phyloP scores from a whole-genome alignment of 2,329 filamentous ascomycete genomes.

The Alternaria hordeiaustralica region DNA sequence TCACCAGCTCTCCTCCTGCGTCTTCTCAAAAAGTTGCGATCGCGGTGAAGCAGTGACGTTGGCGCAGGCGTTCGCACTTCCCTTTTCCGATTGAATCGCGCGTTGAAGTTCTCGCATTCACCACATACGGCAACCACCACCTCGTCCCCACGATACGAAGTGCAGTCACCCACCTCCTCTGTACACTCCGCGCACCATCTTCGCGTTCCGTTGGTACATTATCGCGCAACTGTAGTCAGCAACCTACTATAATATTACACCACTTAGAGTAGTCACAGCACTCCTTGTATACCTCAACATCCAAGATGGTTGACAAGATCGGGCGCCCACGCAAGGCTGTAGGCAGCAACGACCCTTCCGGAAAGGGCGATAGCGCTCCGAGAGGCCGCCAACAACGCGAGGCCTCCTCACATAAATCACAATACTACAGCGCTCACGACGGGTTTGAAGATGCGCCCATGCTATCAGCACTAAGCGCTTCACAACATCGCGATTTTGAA shows the following conservation, averaged over 20 bases:
- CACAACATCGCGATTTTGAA: neutral
- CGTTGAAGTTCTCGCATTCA: neutral
- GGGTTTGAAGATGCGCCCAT: neutral
- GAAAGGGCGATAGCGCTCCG: neutral
- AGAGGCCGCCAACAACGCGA: neutral
- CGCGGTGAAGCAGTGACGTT: neutral
- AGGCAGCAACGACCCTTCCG: constrained; percentile 10
- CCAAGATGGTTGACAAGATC: neutral
- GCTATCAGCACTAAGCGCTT: neutral
- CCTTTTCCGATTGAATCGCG: neutral
- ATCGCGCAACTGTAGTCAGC: neutral
- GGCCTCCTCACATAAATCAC: neutral
- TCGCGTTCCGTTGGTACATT: too few species aligned
- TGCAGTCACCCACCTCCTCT: neutral
- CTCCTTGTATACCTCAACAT: neutral
- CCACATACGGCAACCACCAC: neutral
- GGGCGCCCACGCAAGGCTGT: constrained; percentile 1
- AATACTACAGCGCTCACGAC: neutral
- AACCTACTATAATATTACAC: neutral
- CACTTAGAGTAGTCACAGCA: neutral
- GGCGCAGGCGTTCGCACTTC: neutral
- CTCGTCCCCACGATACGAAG: neutral
- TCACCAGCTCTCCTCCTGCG: neutral
- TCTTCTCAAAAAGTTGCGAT: neutral
- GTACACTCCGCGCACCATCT: too few species aligned